Evolutionary conservation across 2,329 filamentous ascomycete genomes (phyloP).

Genomic region (Cladosporium sp.): DNA sequence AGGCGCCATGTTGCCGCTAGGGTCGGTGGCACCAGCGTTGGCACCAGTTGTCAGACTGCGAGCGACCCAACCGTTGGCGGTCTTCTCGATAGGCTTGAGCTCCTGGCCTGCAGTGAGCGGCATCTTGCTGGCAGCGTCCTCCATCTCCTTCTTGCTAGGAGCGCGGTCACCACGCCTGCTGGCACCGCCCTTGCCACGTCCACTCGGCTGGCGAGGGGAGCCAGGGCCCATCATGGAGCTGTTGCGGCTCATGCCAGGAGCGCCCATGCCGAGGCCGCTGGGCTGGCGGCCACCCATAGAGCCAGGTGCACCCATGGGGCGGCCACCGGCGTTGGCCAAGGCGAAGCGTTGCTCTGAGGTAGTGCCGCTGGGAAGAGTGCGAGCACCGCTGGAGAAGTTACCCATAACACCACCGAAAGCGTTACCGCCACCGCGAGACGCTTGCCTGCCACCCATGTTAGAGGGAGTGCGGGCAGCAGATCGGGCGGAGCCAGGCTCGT

Average conservation of each 20-base stretch:
- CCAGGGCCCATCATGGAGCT: conserved; percentile 56
- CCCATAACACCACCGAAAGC: conserved; percentile 61
- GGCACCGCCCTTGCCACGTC: conserved; percentile 52
- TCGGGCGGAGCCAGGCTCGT: conserved; percentile 54
- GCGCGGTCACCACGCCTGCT: conserved; percentile 56
- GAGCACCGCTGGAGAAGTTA: conserved; percentile 50
- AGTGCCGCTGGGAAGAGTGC: conserved; percentile 66
- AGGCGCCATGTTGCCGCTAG: conserved; percentile 65
- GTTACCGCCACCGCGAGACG: conserved; percentile 33
- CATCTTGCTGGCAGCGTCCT: conserved; percentile 76
- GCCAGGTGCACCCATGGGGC: conserved; percentile 34
- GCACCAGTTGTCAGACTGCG: conserved; percentile 53
- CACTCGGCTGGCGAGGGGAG: conserved; percentile 54
- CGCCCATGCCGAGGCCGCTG: conserved; percentile 45
- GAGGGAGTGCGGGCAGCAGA: conserved; percentile 51
- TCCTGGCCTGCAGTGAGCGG: conserved; percentile 80
- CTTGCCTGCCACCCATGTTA: conserved; percentile 42
- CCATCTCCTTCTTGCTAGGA: conserved; percentile 50
- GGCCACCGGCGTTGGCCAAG: conserved; percentile 23
- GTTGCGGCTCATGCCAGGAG: conserved; percentile 55
- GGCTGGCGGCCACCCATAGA: conserved; percentile 53
- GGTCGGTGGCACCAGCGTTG: conserved; percentile 37
- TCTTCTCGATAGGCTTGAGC: conserved; percentile 69
- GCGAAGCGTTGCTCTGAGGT: conserved; percentile 69
- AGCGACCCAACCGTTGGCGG: conserved; percentile 83